Evolutionary conservation across 805 yeast species (phyloP), one percentile per base, ranked within the genome.

Genomic region (Suhomyces kilbournensis): DNA sequence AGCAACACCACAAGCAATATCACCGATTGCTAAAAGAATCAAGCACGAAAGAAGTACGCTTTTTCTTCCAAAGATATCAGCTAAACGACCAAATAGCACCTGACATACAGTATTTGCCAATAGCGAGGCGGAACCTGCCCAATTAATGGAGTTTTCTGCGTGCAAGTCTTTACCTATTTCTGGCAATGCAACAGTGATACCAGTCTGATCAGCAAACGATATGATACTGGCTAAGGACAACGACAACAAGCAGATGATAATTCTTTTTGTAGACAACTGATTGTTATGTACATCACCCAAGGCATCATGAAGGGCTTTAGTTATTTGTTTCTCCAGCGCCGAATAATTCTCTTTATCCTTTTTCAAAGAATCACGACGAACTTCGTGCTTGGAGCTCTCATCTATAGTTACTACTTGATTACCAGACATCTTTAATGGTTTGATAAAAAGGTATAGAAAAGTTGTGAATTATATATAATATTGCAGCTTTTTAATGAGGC

Each of bases 111-210:
- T 72, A 48, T 75, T 76, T 5, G 84, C 81, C 48, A 82, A 74
- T 26, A 80, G 63, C 14, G 77, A 63, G 2, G 84, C 76, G 0
- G 86, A 77, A 12, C 84, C 84, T 0, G 83, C 84, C 86, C 87
- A 82, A 46, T 81, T 74, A 44, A 82, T 79, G 1, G 83, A 74
- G 17, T 66, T 67, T 42, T 71, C 68, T 2, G 83, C 80, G 46
- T 78, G 52, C 45, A 81, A 64, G 30, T 75, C 83, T 25, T 68
- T 60, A 7, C 79, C 82, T 35, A 81, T 80, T n/a, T 60, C 53
- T 1, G 85, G 74, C 32, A 79, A 71, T 1, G 80, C 80, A 10
- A 79, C 77, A 1, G 79, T 71, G 32, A 78, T 71, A 26, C 80
- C 72, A 2, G 79, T 75, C 55, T 77, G 82, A 63, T 80, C 85